phyloP scores from a whole-genome alignment of 768 basidiomycete genomes.

The Asterophora parasitica region DNA sequence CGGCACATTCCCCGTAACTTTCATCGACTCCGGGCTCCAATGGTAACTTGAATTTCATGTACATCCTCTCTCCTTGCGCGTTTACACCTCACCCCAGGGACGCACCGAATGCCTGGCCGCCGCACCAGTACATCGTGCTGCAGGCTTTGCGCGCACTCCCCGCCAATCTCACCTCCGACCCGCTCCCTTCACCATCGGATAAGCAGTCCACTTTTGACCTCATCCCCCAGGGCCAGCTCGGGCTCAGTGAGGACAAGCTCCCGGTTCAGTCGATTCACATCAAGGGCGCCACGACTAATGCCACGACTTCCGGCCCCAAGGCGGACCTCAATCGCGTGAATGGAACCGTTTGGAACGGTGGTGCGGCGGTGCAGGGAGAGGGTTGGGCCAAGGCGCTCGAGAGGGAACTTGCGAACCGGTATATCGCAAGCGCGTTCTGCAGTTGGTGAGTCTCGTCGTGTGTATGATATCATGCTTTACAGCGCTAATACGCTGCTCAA shows the following conservation, averaged over 20 bases:
- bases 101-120: slow-evolving; percentile 87
- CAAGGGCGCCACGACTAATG: slow-evolving; percentile 19
- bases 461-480: neutral
- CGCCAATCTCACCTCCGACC: slow-evolving; percentile 55
- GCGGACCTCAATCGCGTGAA: slow-evolving; percentile 58
- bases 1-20: slow-evolving; percentile 79
- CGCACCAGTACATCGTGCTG: slow-evolving; percentile 77
- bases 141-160: slow-evolving; percentile 75
- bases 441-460: slow-evolving; percentile 62
- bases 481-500: slow-evolving; percentile 18
- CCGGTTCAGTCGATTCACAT: slow-evolving; percentile 57
- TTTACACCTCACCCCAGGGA: slow-evolving; percentile 43
- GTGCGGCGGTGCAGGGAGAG: slow-evolving; percentile 52
- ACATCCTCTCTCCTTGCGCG: neutral
- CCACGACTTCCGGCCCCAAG: slow-evolving; percentile 44
- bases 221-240: slow-evolving; percentile 79
- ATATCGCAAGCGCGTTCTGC: slow-evolving; percentile 77
- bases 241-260: slow-evolving; percentile 61
- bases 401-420: slow-evolving; percentile 81
- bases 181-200: slow-evolving; percentile 44
- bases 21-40: slow-evolving; percentile 74
- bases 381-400: slow-evolving; percentile 61
- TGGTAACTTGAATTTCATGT: slow-evolving; percentile 53
- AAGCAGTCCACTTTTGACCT: slow-evolving; percentile 61
- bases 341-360: slow-evolving; percentile 61